phyloP scores from a whole-genome alignment of 2,329 filamentous ascomycete species.

The Verticillium dahliae region DNA sequence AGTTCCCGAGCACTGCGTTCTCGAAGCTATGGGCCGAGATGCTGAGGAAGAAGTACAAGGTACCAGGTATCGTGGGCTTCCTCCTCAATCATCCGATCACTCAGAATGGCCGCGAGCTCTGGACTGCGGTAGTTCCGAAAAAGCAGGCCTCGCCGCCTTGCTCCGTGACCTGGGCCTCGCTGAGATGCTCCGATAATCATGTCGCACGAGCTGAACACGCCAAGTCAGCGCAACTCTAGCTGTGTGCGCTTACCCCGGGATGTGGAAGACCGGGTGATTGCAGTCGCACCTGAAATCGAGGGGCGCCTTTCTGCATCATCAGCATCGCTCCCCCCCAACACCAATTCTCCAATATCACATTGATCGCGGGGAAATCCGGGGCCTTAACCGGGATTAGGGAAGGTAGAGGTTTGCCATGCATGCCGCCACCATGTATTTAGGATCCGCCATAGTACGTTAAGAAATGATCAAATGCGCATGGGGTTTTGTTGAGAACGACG shows the following conservation, averaged over 20 bases:
- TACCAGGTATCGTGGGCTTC: neutral
- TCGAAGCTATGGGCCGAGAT: neutral
- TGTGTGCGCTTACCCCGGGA: too few species aligned
- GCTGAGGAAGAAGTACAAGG: neutral
- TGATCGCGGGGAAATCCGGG: neutral
- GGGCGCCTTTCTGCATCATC: too few species aligned
- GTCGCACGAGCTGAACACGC: too few species aligned
- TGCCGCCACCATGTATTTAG: neutral
- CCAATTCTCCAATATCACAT: neutral
- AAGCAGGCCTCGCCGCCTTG: too few species aligned
- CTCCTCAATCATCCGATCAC: neutral
- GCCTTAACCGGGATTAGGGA: neutral
- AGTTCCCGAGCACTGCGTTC: neutral
- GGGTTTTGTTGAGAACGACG: neutral
- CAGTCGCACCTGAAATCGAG: too few species aligned
- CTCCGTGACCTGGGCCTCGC: too few species aligned
- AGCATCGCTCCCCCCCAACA: too few species aligned
- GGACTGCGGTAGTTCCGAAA: too few species aligned
- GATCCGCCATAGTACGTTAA: neutral
- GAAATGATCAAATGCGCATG: neutral
- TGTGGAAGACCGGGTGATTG: too few species aligned
- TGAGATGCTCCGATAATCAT: too few species aligned
- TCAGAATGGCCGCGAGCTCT: too few species aligned
- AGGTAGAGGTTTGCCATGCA: neutral
- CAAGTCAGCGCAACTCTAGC: too few species aligned